phyloP scores from a whole-genome alignment of 495 filamentous ascomycete species.

The Penicillium turbatum region DNA sequence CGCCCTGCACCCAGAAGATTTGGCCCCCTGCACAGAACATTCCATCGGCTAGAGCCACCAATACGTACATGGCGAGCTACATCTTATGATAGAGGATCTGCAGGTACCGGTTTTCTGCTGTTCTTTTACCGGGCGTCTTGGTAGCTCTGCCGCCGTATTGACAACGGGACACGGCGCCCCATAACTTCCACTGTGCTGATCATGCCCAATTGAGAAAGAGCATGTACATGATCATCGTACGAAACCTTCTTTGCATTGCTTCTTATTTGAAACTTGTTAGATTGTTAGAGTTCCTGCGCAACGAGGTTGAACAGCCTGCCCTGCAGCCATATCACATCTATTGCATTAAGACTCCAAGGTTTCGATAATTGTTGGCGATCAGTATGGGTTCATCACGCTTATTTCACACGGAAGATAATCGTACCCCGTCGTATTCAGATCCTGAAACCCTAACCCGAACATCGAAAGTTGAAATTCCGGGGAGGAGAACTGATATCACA shows the following conservation, averaged over 20 bases:
- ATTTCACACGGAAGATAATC: background rate
- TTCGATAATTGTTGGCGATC: constrained; percentile 5
- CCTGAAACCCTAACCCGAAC: too few relatives aligned
- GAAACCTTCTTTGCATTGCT: background rate
- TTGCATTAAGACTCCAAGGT: constrained; percentile 3
- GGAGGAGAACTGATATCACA: too few relatives aligned
- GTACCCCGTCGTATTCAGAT: background rate
- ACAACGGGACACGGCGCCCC: background rate
- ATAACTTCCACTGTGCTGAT: background rate
- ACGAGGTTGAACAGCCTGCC: background rate
- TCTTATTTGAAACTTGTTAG: background rate
- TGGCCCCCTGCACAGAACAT: background rate
- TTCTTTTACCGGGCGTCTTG: background rate
- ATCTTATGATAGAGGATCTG: background rate
- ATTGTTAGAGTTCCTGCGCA: background rate
- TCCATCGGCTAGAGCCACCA: background rate
- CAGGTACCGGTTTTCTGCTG: background rate
- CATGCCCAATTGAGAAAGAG: background rate
- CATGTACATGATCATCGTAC: background rate
- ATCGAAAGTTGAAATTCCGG: too few relatives aligned
- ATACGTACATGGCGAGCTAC: background rate
- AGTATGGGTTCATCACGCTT: background rate
- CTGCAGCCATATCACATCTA: background rate
- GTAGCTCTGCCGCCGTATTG: background rate
- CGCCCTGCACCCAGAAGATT: background rate